phyloP scores from a whole-genome alignment of 2,329 filamentous ascomycete genomes.

The Ilyonectria destructans region DNA sequence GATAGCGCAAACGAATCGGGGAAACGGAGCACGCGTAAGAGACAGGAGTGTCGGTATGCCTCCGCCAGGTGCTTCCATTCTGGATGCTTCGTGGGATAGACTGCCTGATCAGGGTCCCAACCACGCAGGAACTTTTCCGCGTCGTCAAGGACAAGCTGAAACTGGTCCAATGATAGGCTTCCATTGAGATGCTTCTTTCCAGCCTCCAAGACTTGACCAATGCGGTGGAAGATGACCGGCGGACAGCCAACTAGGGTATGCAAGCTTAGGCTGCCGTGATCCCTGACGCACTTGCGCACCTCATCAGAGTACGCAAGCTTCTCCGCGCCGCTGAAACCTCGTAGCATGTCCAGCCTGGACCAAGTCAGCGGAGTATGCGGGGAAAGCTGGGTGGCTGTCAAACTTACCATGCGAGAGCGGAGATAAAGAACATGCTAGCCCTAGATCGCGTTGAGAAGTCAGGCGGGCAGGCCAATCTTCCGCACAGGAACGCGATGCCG shows the following conservation, averaged over 20 bases:
- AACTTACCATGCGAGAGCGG: slow-evolving; percentile 47
- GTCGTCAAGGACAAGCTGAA: slow-evolving; percentile 35
- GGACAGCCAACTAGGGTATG: slow-evolving; percentile 51
- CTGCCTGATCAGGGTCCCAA: slow-evolving; percentile 44
- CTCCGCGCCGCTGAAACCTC: slow-evolving; percentile 52
- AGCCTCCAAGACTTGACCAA: slow-evolving; percentile 45
- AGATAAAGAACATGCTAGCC: slow-evolving; percentile 46
- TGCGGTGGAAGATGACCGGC: slow-evolving; percentile 44
- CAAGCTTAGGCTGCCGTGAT: slow-evolving; percentile 43
- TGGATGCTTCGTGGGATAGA: slow-evolving; percentile 47
- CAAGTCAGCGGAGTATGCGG: not conserved
- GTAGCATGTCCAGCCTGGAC: slow-evolving; percentile 49
- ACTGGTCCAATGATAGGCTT: slow-evolving; percentile 9
- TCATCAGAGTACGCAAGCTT: slow-evolving; percentile 48
- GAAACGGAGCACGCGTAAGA: slow-evolving; percentile 48
- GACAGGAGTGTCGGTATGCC: slow-evolving; percentile 51
- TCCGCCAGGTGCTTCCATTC: slow-evolving; percentile 51
- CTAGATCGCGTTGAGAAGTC: slow-evolving; percentile 35
- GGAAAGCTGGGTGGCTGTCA: accelerated
- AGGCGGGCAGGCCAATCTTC: slow-evolving; percentile 36
- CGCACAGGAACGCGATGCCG: slow-evolving; percentile 49
- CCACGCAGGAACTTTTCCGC: slow-evolving; percentile 48
- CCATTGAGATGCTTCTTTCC: slow-evolving; percentile 40
- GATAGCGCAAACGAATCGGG: slow-evolving; percentile 46
- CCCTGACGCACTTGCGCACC: slow-evolving; percentile 45